Percentiles rank a stretch among this genome's conserved stretches.
Evolutionary conservation across 352 stramenopile genomes (phyloP).

Genomic region (Globisporangium yorkense): DNA sequence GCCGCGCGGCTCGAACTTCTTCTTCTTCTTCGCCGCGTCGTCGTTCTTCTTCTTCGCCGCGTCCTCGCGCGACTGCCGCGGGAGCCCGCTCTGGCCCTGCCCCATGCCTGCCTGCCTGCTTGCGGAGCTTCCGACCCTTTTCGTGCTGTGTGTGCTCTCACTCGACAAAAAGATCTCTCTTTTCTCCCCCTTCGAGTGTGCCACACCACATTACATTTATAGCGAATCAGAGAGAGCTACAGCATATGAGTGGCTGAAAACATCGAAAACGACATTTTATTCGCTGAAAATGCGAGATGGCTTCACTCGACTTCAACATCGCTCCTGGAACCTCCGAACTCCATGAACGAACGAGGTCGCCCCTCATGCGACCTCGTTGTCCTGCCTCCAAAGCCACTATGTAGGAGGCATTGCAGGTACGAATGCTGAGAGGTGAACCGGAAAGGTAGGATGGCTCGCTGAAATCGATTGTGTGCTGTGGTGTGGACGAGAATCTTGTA

Average conservation of each 20-base stretch:
- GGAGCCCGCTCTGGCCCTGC: conserved; percentile 81
- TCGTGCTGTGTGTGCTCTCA: background rate
- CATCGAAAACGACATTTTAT: background rate
- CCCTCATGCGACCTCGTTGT: too few relatives aligned
- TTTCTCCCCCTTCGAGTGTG: too few relatives aligned
- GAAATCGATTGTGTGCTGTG: too few relatives aligned
- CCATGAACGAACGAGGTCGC: too few relatives aligned
- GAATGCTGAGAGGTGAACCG: too few relatives aligned
- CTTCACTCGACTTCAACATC: background rate
- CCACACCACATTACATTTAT: background rate
- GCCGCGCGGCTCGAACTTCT: conserved; percentile 90
- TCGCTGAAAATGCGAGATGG: background rate
- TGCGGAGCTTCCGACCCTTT: background rate
- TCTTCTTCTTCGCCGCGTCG: conserved; percentile 91
- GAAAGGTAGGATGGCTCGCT: too few relatives aligned
- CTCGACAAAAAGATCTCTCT: conserved; percentile 1
- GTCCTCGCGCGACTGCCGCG: conserved; percentile 72
- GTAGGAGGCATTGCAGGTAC: too few relatives aligned
- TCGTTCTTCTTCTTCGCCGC: conserved; percentile 87
- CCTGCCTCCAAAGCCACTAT: too few relatives aligned
- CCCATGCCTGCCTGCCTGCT: conserved; percentile 38
- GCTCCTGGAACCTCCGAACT: too few relatives aligned
- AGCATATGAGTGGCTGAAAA: background rate
- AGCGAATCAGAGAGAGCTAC: background rate
- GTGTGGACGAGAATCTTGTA: too few relatives aligned